Evolutionary conservation across 495 filamentous ascomycete genomes (phyloP), one percentile per base, ranked within the genome.

Genomic region (Viridothelium virens): DNA sequence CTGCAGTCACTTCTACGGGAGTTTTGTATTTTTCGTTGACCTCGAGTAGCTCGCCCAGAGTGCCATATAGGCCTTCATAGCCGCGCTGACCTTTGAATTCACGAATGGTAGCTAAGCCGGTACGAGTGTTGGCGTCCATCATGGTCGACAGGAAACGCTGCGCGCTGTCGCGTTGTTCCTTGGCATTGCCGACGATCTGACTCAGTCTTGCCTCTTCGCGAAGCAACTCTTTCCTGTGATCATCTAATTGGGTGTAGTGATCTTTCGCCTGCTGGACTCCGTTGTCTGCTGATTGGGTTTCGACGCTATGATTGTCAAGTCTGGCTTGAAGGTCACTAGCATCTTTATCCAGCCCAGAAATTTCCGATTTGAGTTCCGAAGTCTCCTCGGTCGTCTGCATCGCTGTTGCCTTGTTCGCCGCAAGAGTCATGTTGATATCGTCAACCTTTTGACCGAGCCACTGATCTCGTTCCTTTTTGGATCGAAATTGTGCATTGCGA

Each of bases 1-100:
- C 95, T 9, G 92, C 95, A 3, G 91, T 94, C 44, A 94, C 89
- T 74, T 99, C 94, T 16, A 96, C 90, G 3, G 94, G 91, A 48
- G 90, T 88, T 44, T 91, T 86, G 75, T 94, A 97, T 61, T 84
- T 84, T n/a, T 96, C 91, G 62, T 80, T 81, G 47, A 96, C 91
- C 36, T 89, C 85, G 72, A 97, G 83, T 7, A 99, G 84, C 74
- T 99, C 94, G 16, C 92, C 91, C 11, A 99, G 72, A 2, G 91
- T 96, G 68, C 94, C 94, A 70, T 96, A 94, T 16, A 92, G 89
- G n/a, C 94, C 95, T 1, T 87, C 82, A 11, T 97, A 82, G 59
- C 90, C 84, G 68, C 88, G 77, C 68, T 92, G 84, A 18, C 83
- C 82, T 75, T 92, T 91, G 72, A 97, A 84, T 47, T 87, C 82